Evolutionary conservation across 495 filamentous ascomycete species (phyloP).

Genomic region (Penicillium cosmopolitanum): DNA sequence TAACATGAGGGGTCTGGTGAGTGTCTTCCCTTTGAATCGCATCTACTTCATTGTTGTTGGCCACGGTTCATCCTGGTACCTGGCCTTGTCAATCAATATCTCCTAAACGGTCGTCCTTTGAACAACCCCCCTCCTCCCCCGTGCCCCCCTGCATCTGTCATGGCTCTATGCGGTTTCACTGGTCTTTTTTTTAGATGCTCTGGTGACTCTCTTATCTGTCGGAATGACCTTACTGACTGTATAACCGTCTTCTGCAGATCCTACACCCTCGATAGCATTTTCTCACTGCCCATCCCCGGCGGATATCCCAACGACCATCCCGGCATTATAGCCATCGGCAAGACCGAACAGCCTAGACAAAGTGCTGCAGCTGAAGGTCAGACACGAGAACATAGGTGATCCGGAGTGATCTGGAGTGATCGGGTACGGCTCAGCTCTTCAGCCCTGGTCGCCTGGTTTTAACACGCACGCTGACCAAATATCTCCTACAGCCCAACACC

Average conservation of each 20-base stretch:
- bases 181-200: slow-evolving; percentile 29
- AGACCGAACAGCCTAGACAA: background rate
- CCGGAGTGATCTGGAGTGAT: slow-evolving; percentile 12
- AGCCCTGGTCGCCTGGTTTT: slow-evolving; percentile 13
- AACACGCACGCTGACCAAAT: slow-evolving; percentile 14
- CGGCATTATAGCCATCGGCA: background rate
- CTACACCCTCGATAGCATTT: slow-evolving; percentile 16
- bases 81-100: slow-evolving; percentile 26
- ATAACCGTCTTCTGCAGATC: slow-evolving; percentile 19
- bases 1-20: slow-evolving; percentile 26
- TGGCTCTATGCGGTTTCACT: slow-evolving; percentile 26
- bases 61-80: slow-evolving; percentile 7
- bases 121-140: slow-evolving; percentile 3
- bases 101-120: slow-evolving; percentile 17
- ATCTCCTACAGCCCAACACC: slow-evolving; percentile 4
- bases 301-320: slow-evolving; percentile 3
- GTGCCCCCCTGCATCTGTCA: slow-evolving; percentile 30
- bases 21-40: slow-evolving; percentile 11
- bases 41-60: slow-evolving; percentile 21
- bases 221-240: slow-evolving; percentile 22
- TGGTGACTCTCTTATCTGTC: background rate
- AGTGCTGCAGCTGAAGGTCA: slow-evolving; percentile 8
- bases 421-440: slow-evolving; percentile 20
- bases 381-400: slow-evolving; percentile 13
- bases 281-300: slow-evolving; percentile 9